phyloP scores from a whole-genome alignment of 176 grass and related monocot genomes.

The Carex cristatella region DNA sequence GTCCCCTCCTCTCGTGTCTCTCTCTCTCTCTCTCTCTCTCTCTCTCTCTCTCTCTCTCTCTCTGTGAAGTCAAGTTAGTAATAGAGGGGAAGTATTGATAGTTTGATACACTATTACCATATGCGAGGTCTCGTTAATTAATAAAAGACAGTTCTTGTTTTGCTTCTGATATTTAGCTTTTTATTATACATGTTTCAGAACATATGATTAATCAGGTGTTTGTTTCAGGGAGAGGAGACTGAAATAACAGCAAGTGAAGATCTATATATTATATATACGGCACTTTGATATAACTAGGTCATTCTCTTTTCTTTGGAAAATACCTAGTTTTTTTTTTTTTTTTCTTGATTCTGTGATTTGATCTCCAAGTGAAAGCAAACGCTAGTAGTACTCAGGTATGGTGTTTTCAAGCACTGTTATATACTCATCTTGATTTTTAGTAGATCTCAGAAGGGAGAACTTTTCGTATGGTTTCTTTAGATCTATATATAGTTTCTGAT shows the following conservation, averaged over 20 bases:
- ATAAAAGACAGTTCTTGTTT: background rate
- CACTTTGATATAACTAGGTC: slow-evolving; percentile 1
- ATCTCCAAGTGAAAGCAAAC: background rate
- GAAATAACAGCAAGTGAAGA: background rate
- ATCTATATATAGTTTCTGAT: background rate
- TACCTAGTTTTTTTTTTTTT: background rate
- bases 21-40: background rate
- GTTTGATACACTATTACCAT: background rate
- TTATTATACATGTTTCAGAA: background rate
- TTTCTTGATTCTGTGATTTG: background rate
- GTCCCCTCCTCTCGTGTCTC: background rate
- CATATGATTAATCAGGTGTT: background rate
- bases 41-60: background rate
- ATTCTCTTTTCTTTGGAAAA: background rate
- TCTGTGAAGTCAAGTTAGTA: background rate
- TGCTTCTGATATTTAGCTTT: background rate
- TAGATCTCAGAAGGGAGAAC: background rate
- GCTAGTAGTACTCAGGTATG: slow-evolving; percentile 6
- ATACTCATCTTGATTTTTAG: background rate
- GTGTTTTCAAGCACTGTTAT: background rate
- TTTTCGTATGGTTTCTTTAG: background rate
- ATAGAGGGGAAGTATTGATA: slow-evolving; percentile 8
- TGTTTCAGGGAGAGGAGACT: background rate
- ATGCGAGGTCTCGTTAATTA: background rate
- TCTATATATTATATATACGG: background rate